Percentiles rank a stretch among this genome's conserved stretches.
Conservation (phyloP, 441 rosid genomes). For the Erodium moschatum region DNA sequence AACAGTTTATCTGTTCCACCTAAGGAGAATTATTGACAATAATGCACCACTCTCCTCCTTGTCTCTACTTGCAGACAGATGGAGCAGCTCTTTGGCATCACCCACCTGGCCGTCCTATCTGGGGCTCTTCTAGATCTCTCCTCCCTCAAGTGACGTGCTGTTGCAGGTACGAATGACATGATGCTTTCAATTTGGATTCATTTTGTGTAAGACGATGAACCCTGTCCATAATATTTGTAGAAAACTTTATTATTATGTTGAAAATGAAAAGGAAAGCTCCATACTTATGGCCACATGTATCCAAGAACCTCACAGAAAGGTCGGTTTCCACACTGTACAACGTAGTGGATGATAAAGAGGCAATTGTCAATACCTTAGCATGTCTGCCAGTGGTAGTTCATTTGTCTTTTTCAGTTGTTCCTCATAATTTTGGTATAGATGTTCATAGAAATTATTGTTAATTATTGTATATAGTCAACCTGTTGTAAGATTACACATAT, state of each 20-base stretch:
- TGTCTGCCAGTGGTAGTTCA: not conserved
- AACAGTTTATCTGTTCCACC: not conserved
- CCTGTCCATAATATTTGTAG: conserved; percentile 6
- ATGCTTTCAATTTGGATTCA: not conserved
- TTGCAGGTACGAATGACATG: conserved; percentile 8
- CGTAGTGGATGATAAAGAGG: not conserved
- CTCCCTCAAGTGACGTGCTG: not conserved
- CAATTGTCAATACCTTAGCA: conserved; percentile 1
- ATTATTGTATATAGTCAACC: not conserved
- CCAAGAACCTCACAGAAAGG: not conserved
- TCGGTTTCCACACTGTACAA: not conserved
- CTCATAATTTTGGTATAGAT: not conserved
- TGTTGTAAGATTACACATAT: not conserved
- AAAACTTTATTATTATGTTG: not conserved
- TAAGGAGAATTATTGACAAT: not conserved
- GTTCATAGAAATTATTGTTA: not conserved
- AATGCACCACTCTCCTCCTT: not conserved
- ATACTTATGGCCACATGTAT: not conserved
- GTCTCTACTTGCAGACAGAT: conserved; percentile 7
- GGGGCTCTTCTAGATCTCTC: conserved; percentile 7
- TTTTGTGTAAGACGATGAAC: not conserved
- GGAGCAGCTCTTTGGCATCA: conserved; percentile 1
- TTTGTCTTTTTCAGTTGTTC: conserved; percentile 6
- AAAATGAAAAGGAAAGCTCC: not conserved
- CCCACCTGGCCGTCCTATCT: not conserved